Base-by-base conservation (phyloP, 345 rosid genomes). In the Brassica rapa region DNA sequence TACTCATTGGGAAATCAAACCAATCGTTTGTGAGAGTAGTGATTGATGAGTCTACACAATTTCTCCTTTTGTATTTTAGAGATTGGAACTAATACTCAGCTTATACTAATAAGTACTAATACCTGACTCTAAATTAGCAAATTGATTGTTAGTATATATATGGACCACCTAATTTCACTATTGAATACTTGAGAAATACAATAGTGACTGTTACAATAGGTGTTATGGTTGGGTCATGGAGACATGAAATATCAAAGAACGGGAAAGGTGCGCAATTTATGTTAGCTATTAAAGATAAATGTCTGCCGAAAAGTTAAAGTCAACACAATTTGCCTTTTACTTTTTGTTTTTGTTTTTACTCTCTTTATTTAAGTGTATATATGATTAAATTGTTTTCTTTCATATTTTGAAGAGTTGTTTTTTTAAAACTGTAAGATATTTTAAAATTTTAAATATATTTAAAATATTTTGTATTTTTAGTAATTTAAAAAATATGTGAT, bases 191-290 rank as follows among this genome's bases (percentile, higher is more conserved):
- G 27, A 72, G n/a, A 57, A 21, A 43, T 43, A 39, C 11, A 63
- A 61, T 29, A 56, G 68, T 30, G 51, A 78, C 53, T 71, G 49
- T 56, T 59, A 39, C 46, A 64, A 39, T 39, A 56, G 35, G 66
- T 55, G 29, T 25, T 41, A 56, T 43, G 39, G 77, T 72, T 59
- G 55, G 72, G 68, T 72, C 77, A 66, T 66, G 63, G 77, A 66
- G 82, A 78, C 82, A 78, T 59, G 68, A 66, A 72, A 66, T 72
- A 72, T 78, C 30, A 72, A 78, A 78, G 72, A 59, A 41, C 62
- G 77, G 82, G 37, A 78, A 78, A 78, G 77, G 53, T 66, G 30
- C 64, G 30, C 72, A 72, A 72, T 2, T 66, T 41, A 78, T 78
- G 39, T 66, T 55, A 78, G 68, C 73, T 66, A 66, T 59, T 71